Base-by-base conservation (phyloP, 2,329 filamentous ascomycete genomes). In the Beauveria brongniartii region DNA sequence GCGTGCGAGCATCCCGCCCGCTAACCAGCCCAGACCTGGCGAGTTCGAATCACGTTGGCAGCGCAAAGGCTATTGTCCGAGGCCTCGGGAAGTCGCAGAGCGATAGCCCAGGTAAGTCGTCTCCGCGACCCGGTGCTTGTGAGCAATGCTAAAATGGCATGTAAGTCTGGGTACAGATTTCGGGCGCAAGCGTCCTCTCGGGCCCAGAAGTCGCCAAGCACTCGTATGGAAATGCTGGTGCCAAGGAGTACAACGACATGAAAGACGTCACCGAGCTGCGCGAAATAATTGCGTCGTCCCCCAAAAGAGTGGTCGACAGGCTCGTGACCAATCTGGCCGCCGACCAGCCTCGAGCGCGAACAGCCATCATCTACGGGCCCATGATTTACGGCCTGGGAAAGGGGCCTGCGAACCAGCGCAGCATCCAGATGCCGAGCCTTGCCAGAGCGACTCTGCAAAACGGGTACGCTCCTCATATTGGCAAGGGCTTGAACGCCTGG, bases 251-350 rank as follows among this genome's bases (percentile, higher is more conserved):
- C 66, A 75, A 79, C 22, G 79, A 79, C 57, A 76, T 87, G 34
- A 70, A 72, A 9, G 78, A 80, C 55, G 74, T 86, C 46, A 75
- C 79, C 2, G 75, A 69, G 9, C 65, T 87, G 2, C 83, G 83
- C 58, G 26, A 47, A 4, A 60, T 60, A n/a, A 54, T 60, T 28
- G 50, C 58, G 26, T 46, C 48, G 24, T 60, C 0, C 79, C 83
- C 67, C 26, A 87, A 90, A 72, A 81, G 85, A 12, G 77, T 84
- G 67, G 81, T 89, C 5, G 87, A 91, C 71, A 80, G 83, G 68
- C 76, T 88, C 28, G 79, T 90, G 18, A 71, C 76, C 18, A 71
- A 67, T 1, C 69, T 72, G n/a, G 71, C 73, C 10, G 56, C 64
- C 14, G 28, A 30, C 26, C 58, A 54, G 34, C 61, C 65, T 2